Evolutionary conservation across 2,329 filamentous ascomycete genomes (phyloP).

Genomic region (Ophiostoma angusticollis): DNA sequence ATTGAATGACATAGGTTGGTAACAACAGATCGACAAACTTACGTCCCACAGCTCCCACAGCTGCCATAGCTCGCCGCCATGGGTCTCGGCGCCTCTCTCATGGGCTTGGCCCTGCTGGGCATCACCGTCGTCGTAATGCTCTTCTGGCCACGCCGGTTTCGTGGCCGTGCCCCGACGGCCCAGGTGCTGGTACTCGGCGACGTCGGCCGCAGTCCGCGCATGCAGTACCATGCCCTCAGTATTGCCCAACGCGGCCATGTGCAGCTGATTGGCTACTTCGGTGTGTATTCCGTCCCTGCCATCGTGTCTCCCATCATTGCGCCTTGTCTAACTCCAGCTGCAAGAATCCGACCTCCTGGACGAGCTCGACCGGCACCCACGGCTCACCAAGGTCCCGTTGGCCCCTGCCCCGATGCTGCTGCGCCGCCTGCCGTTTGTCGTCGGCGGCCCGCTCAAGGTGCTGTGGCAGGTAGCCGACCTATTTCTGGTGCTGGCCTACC

Average conservation of each 20-base stretch:
- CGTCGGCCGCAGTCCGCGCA: constrained; percentile 87
- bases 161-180: constrained; percentile 26
- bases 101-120: constrained; percentile 10
- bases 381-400: constrained; percentile 60
- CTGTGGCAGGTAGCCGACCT: constrained; percentile 67
- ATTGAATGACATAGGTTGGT: no score
- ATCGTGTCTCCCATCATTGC: background rate
- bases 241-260: constrained; percentile 73
- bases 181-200: constrained; percentile 90
- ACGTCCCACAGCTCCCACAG: no score
- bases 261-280: constrained; percentile 77
- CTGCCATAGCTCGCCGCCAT: no score
- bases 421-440: constrained; percentile 59
- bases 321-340: constrained; percentile 6
- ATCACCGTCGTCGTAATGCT: constrained; percentile 3
- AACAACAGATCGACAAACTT: background rate
- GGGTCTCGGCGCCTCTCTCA: constrained; percentile 10
- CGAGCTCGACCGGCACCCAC: constrained; percentile 54
- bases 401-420: constrained; percentile 53
- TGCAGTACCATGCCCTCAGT: constrained; percentile 96
- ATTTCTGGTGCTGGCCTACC: constrained; percentile 59
- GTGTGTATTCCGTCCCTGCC: constrained; percentile 28
- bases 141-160: constrained; percentile 10
- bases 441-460: constrained; percentile 74
- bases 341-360: constrained; percentile 70